These are phyloP conservation scores for Apium graveolens DNA, from an alignment of 129 eudicot species.

Conservation along the genomic window DNA sequence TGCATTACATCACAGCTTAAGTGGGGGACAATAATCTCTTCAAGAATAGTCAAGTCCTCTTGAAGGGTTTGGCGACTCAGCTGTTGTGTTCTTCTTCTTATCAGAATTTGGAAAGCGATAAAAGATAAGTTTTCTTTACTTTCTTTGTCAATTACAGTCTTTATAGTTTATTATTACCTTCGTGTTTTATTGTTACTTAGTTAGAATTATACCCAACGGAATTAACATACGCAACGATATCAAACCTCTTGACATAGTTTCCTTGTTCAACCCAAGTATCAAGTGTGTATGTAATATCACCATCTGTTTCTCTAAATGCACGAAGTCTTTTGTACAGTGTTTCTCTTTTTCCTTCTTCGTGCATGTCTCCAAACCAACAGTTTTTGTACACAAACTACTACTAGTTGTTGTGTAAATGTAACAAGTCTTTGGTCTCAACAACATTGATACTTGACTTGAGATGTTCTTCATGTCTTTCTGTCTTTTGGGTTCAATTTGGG, in stretches of 20 bases:
- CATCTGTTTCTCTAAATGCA: slow-evolving; percentile 8
- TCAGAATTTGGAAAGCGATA: too few relatives aligned
- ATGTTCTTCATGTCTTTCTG: slow-evolving; percentile 10
- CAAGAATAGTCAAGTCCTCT: too few relatives aligned
- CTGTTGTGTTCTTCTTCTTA: too few relatives aligned
- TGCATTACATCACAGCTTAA: too few relatives aligned
- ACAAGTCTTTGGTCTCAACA: not conserved
- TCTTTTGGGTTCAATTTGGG: not conserved
- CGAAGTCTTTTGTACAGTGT: slow-evolving; percentile 13
- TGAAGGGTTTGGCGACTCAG: too few relatives aligned
- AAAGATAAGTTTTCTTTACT: too few relatives aligned
- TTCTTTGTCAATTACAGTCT: too few relatives aligned
- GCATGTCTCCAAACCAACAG: not conserved
- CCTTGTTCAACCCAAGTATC: slow-evolving; percentile 20
- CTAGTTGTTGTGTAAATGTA: too few relatives aligned
- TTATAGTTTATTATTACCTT: too few relatives aligned
- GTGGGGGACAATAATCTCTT: too few relatives aligned
- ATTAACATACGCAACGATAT: slow-evolving; percentile 7
- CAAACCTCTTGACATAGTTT: slow-evolving; percentile 11
- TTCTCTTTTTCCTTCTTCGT: not conserved
- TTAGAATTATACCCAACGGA: slow-evolving; percentile 1
- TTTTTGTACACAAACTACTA: not conserved
- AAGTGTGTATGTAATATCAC: slow-evolving; percentile 12
- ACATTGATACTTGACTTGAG: not conserved
- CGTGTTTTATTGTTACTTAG: too few relatives aligned